Evolutionary conservation across 1,284 basidiomycete species (phyloP).

Genomic region (Heterobasidion parviporum): DNA sequence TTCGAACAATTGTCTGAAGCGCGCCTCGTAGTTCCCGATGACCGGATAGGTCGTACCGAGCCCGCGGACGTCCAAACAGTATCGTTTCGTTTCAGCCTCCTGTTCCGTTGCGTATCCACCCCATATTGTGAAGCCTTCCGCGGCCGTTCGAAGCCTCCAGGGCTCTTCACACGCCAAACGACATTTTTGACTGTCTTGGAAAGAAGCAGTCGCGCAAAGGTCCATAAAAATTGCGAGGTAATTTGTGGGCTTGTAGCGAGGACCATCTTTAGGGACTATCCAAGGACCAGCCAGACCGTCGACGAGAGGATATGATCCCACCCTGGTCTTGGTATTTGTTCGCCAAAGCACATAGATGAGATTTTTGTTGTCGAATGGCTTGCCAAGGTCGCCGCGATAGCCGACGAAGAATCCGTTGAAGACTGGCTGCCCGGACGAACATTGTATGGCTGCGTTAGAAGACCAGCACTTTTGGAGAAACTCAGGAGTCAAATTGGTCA

Average conservation of each 20-base stretch:
- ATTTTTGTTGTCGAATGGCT: neutral
- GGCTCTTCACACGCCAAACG: neutral
- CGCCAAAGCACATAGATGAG: neutral
- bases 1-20: neutral
- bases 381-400: neutral
- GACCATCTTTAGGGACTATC: neutral
- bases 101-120: neutral
- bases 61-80: neutral
- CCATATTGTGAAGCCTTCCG: neutral
- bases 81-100: neutral
- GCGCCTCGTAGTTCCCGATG: neutral
- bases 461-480: neutral
- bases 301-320: neutral
- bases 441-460: neutral
- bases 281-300: neutral
- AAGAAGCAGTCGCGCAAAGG: neutral
- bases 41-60: neutral
- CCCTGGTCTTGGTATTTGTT: neutral
- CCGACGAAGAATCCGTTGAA: neutral
- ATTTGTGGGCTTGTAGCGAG: neutral
- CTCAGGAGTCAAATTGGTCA: neutral
- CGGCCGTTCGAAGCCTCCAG: too few relatives aligned
- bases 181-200: neutral
- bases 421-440: neutral
- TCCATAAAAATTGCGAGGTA: neutral